Evolutionary conservation across 495 filamentous ascomycete genomes (phyloP).

Genomic region (Tetracladium setigerum): DNA sequence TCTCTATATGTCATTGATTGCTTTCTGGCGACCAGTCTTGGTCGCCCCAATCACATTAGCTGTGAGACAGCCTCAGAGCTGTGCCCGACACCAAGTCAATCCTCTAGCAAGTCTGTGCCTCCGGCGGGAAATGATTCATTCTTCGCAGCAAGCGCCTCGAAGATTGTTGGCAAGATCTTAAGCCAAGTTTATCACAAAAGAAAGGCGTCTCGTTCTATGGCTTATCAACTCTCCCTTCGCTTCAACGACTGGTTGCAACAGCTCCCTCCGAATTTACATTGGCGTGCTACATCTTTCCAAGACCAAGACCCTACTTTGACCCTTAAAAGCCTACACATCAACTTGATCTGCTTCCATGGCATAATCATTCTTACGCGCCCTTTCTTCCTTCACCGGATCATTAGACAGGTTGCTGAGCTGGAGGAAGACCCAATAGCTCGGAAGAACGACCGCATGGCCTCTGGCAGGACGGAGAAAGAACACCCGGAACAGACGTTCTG

Average conservation of each 20-base stretch:
- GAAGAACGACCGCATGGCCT: neutral
- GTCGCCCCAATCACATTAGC: neutral
- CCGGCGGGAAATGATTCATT: neutral
- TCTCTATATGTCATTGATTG: constrained; percentile 7
- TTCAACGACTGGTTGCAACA: constrained; percentile 3
- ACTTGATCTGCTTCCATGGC: constrained; percentile 5
- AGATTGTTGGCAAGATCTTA: constrained; percentile 4
- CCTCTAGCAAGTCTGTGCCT: neutral
- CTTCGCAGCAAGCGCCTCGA: constrained; percentile 2
- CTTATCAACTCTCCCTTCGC: neutral
- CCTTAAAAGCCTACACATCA: constrained; percentile 5
- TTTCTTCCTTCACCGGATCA: constrained; percentile 4
- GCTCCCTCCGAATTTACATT: constrained; percentile 1
- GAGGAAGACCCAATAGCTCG: neutral
- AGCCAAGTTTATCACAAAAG: constrained; percentile 4
- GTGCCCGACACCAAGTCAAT: neutral
- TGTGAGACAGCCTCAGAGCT: constrained; percentile 1
- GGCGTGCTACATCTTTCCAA: neutral
- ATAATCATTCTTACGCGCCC: neutral
- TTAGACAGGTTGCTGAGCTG: neutral
- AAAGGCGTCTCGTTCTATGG: constrained; percentile 5
- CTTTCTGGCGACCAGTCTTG: constrained; percentile 1
- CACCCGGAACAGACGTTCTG: constrained; percentile 1
- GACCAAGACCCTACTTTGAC: neutral
- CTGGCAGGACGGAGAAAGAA: neutral